A percentile compares a stretch with the other conserved stretches of the same genome.
Conservation (phyloP, 257 asterid species). For the Plantago elongata region DNA sequence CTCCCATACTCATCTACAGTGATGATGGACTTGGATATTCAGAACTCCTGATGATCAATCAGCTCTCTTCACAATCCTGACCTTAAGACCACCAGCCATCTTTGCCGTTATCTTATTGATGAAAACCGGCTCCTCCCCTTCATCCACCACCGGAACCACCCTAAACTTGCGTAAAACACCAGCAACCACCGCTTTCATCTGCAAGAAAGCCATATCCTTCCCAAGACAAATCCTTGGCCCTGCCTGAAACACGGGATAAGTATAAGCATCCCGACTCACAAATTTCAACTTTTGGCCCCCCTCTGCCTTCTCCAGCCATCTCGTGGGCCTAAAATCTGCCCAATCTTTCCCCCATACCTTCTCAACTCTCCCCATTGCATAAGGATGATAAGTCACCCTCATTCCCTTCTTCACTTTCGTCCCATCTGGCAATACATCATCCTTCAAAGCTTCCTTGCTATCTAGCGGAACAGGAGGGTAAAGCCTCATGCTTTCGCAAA, state of each 20-base stretch:
- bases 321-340: slow-evolving; percentile 5
- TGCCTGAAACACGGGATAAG: slow-evolving; percentile 12
- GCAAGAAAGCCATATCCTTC: slow-evolving; percentile 12
- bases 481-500: slow-evolving; percentile 17
- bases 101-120: not conserved
- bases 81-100: slow-evolving; percentile 12
- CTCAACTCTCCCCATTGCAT: slow-evolving; percentile 16
- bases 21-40: too few relatives aligned
- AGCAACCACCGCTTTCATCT: slow-evolving; percentile 12
- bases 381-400: slow-evolving; percentile 16
- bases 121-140: slow-evolving; percentile 3
- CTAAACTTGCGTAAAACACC: not conserved
- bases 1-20: too few relatives aligned
- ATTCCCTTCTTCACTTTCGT: not conserved
- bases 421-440: slow-evolving; percentile 4
- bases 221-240: slow-evolving; percentile 11
- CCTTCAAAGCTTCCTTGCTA: slow-evolving; percentile 1
- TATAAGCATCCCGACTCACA: slow-evolving; percentile 11
- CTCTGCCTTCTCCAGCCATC: slow-evolving; percentile 6
- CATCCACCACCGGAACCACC: slow-evolving; percentile 1
- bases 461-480: slow-evolving; percentile 11
- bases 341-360: slow-evolving; percentile 14
- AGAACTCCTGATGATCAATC: not conserved
- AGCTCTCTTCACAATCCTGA: slow-evolving; percentile 7
- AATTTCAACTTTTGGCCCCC: slow-evolving; percentile 1